Evolutionary conservation across 768 basidiomycete genomes (phyloP).

Genomic region (Lactifluus hygrophoroides): DNA sequence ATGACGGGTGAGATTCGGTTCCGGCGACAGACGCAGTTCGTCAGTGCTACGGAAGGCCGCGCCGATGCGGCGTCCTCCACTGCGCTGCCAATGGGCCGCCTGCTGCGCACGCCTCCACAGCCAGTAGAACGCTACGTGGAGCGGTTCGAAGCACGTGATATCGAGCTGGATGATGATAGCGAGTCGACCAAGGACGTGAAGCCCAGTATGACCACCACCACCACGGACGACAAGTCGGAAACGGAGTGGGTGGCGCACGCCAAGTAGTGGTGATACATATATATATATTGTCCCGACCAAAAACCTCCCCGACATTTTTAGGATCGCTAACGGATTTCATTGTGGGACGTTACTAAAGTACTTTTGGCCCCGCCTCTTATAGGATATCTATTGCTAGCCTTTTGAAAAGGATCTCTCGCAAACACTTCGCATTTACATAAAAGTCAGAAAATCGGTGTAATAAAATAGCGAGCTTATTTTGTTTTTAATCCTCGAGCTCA

Average conservation of each 20-base stretch:
- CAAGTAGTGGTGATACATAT: neutral
- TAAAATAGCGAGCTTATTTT: too few species aligned
- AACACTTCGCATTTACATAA: too few species aligned
- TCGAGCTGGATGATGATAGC: slow-evolving; percentile 14
- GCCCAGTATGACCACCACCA: neutral
- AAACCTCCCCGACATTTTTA: too few species aligned
- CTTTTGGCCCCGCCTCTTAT: too few species aligned
- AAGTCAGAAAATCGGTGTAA: neutral
- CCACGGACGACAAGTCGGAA: neutral
- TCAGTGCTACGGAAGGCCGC: neutral
- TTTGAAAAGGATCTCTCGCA: neutral
- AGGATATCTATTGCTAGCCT: neutral
- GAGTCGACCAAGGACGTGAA: neutral
- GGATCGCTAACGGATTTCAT: too few species aligned
- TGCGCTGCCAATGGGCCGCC: slow-evolving; percentile 14
- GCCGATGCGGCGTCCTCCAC: slow-evolving; percentile 1
- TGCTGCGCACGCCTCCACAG: slow-evolving; percentile 6
- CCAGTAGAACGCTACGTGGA: slow-evolving; percentile 10
- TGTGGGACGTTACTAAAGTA: too few species aligned
- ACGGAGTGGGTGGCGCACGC: slow-evolving; percentile 2
- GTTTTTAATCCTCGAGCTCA: slow-evolving; percentile 19
- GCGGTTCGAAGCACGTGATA: slow-evolving; percentile 18
- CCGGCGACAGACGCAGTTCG: slow-evolving; percentile 16
- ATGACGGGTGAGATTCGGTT: slow-evolving; percentile 20
- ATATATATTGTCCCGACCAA: too few species aligned